Evolutionary conservation across 1,139 yeast species (phyloP).

Genomic region (Hansenula sp.): DNA sequence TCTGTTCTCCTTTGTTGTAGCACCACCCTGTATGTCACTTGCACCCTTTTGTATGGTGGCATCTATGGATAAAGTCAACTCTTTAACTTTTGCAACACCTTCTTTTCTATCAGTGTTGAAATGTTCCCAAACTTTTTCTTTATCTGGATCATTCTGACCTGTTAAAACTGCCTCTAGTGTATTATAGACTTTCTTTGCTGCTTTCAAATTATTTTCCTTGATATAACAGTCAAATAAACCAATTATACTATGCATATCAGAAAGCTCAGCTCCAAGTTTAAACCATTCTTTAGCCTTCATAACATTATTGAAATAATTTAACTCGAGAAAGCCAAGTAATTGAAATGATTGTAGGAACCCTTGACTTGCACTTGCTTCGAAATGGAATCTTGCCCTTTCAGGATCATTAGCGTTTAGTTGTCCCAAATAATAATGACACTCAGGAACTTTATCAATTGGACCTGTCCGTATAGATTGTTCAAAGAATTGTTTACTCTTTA

Average conservation of each 20-base stretch:
- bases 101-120: conserved; percentile 13
- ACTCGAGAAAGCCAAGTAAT: conserved; percentile 71
- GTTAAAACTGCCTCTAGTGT: conserved; percentile 13
- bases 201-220: conserved; percentile 18
- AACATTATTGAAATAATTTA: conserved; percentile 56
- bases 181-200: conserved; percentile 22
- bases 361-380: conserved; percentile 70
- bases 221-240: conserved; percentile 63
- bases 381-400: conserved; percentile 55
- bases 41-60: neutral
- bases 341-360: conserved; percentile 77
- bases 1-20: conserved; percentile 9
- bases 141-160: conserved; percentile 8
- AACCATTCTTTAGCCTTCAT: conserved; percentile 77
- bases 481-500: conserved; percentile 51
- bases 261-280: conserved; percentile 67
- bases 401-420: conserved; percentile 62
- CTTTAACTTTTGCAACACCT: neutral
- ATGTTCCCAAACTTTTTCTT: conserved; percentile 14
- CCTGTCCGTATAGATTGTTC: conserved; percentile 58
- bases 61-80: neutral
- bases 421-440: conserved; percentile 76
- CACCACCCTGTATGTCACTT: neutral
- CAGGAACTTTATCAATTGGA: conserved; percentile 52
- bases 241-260: conserved; percentile 54